Percentiles rank a stretch among this genome's conserved stretches.
These are phyloP conservation scores for Trifolium dubium DNA, from an alignment of 306 rosid genomes.

Conservation along the genomic window DNA sequence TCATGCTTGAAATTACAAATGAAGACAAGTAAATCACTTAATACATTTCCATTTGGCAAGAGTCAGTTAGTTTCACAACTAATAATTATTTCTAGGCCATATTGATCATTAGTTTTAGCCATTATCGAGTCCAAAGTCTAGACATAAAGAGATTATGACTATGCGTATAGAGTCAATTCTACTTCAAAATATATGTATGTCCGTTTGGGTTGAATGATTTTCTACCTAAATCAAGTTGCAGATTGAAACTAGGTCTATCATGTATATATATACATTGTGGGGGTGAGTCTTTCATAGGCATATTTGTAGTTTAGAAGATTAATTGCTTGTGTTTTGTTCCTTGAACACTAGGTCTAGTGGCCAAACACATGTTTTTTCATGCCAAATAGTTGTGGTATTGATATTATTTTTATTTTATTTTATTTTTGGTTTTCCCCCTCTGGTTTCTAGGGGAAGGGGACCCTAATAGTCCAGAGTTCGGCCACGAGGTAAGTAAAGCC, in stretches of 20 bases:
- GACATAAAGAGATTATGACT: not conserved
- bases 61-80: not conserved
- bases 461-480: too few relatives aligned
- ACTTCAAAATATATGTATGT: not conserved
- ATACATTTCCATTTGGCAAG: not conserved
- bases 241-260: not conserved
- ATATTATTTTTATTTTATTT: not conserved
- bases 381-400: not conserved
- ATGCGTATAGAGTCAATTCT: not conserved
- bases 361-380: slow-evolving; percentile 18
- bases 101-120: not conserved
- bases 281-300: not conserved
- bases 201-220: not conserved
- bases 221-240: not conserved
- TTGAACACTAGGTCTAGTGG: slow-evolving; percentile 6
- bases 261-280: not conserved
- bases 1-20: too few relatives aligned
- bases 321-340: not conserved
- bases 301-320: not conserved
- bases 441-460: too few relatives aligned
- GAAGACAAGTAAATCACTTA: not conserved
- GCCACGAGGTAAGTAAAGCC: too few relatives aligned
- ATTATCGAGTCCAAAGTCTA: not conserved
- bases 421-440: too few relatives aligned
- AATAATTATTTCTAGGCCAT: not conserved